Evolutionary conservation across 441 rosid species (phyloP).

Genomic region (Pelargonium citronellum): DNA sequence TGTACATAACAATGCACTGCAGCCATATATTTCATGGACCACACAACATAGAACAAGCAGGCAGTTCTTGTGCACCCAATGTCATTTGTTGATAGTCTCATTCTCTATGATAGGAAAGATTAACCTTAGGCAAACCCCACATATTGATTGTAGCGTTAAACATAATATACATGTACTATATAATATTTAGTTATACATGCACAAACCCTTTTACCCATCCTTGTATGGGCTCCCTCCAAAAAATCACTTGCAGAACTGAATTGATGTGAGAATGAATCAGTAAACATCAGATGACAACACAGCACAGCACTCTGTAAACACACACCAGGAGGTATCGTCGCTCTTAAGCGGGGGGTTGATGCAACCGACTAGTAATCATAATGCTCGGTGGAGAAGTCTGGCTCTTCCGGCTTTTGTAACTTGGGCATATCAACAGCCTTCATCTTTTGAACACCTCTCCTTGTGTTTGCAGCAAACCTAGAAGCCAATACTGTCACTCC

Average conservation of each 20-base stretch:
- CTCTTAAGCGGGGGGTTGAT: background rate
- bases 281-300: too few relatives aligned
- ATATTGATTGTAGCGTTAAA: background rate
- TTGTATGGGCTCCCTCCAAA: too few relatives aligned
- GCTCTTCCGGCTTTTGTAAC: constrained; percentile 83
- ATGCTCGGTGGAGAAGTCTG: constrained; percentile 63
- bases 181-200: too few relatives aligned
- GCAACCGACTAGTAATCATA: constrained; percentile 38
- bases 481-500: constrained; percentile 74
- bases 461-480: constrained; percentile 80
- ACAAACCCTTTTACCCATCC: too few relatives aligned
- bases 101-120: background rate
- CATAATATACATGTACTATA: constrained; percentile 4
- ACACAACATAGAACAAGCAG: too few relatives aligned
- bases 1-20: too few relatives aligned
- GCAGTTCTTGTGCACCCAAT: too few relatives aligned
- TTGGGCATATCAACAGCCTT: constrained; percentile 60
- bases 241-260: too few relatives aligned
- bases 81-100: background rate
- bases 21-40: too few relatives aligned
- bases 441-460: constrained; percentile 69
- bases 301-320: too few relatives aligned
- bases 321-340: too few relatives aligned
- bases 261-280: too few relatives aligned
- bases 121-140: background rate